Evolutionary conservation across 108 stramenopile genomes (phyloP), one percentile per base, ranked within the genome.

Genomic region (Skeletonema costatum): DNA sequence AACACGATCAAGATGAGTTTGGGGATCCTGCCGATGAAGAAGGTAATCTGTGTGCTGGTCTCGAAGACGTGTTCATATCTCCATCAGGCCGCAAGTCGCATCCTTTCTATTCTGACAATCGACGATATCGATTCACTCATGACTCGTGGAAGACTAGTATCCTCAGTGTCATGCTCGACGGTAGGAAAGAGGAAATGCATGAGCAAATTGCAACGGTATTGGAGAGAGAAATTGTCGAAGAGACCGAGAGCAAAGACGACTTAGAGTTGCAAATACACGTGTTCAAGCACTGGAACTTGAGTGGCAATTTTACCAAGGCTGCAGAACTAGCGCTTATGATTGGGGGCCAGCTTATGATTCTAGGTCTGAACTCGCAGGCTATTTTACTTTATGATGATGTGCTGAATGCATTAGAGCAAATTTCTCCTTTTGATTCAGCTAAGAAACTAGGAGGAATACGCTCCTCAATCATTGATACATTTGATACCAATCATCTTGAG

Each of bases 121-220:
- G 75, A 36, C 58, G 75, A 25, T 88, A 81, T 51, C 35, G 66
- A 53, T 92, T 92, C 53, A 71, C 71, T 13, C 89, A 92, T 48
- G 85, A 77, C 48, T 66, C 86, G 4, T 92, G 92, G 92, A 81
- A 86, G 35, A 82, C 66, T 25, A 81, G 68, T 41, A 84, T 92
- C 10, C 76, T 90, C 31, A 84, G 72, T 44, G 56, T 88, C 21
- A 85, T 89, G 84, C 66, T 92, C 32, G 85, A 79, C n/a, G 80
- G 71, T 33, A 78, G 85, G 63, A 81, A 86, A 42, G 67, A 75
- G 53, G 88, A 92, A 61, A 78, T 92, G 61, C 91, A 92, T 60
- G 66, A 74, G 42, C 65, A 79, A 50, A 77, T 89, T 62, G 92
- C 92, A 5, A 65, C 86, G 35, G 64, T 80, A 3, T 68, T 89